Conservation (phyloP, 1,284 basidiomycete species). For the Neolentinus lepideus region DNA sequence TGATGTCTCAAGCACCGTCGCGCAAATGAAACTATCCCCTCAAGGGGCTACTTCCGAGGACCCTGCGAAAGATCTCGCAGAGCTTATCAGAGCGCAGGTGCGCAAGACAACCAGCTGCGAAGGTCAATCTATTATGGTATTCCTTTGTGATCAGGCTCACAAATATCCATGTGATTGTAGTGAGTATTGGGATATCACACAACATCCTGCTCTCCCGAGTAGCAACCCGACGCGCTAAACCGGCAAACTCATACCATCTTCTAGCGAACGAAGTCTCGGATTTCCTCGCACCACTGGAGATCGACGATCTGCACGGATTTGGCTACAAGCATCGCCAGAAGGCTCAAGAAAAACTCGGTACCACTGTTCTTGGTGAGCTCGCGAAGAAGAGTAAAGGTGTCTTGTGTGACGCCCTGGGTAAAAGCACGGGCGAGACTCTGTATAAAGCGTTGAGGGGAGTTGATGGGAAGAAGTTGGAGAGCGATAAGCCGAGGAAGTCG, state of each 20-base stretch:
- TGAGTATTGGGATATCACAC: constrained; percentile 86
- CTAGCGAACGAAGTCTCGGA: constrained; percentile 40
- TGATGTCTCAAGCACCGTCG: constrained; percentile 74
- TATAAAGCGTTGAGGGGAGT: constrained; percentile 82
- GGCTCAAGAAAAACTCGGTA: constrained; percentile 69
- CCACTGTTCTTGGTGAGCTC: constrained; percentile 66
- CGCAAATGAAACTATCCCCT: constrained; percentile 28
- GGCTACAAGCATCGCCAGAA: constrained; percentile 72
- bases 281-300: constrained; percentile 72
- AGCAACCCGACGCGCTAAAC: constrained; percentile 89
- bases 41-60: constrained; percentile 25
- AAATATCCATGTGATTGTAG: no score
- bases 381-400: constrained; percentile 50
- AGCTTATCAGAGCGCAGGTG: constrained; percentile 75
- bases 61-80: constrained; percentile 71
- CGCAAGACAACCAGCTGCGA: constrained; percentile 77
- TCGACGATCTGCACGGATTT: constrained; percentile 86
- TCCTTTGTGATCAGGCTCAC: no score
- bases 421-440: constrained; percentile 76
- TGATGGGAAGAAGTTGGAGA: constrained; percentile 76
- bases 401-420: constrained; percentile 74
- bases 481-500: constrained; percentile 78
- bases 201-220: constrained; percentile 92
- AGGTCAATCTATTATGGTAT: constrained; percentile 35
- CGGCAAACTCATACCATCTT: constrained; percentile 79